phyloP scores from a whole-genome alignment of 2,329 filamentous ascomycete species.

The Emydomyces testavorans region DNA sequence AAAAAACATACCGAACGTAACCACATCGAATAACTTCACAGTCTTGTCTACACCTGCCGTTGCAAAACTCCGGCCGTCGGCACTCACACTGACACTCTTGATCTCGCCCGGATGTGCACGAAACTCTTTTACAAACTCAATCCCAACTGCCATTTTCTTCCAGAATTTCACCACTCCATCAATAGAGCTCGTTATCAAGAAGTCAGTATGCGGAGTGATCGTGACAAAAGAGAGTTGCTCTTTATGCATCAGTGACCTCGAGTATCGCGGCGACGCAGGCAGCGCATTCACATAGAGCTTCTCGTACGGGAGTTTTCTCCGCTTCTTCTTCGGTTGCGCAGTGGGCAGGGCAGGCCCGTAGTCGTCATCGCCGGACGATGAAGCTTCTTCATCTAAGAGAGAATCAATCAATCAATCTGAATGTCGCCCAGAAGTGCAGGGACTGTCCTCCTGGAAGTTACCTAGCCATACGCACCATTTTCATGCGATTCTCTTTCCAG shows the following conservation, averaged over 20 bases:
- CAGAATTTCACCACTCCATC: slow-evolving; percentile 99
- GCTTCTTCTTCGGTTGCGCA: slow-evolving; percentile 76
- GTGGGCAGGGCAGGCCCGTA: slow-evolving; percentile 87
- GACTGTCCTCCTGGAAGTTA: slow-evolving; percentile 15
- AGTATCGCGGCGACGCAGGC: slow-evolving; percentile 70
- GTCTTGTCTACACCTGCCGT: slow-evolving; percentile 55
- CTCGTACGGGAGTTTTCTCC: slow-evolving; percentile 80
- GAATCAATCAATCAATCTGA: not conserved
- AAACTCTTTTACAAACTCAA: slow-evolving; percentile 98
- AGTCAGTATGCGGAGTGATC: slow-evolving; percentile 83
- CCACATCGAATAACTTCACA: slow-evolving; percentile 49
- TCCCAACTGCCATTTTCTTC: slow-evolving; percentile 83
- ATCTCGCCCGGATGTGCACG: slow-evolving; percentile 80
- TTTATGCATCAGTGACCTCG: slow-evolving; percentile 95
- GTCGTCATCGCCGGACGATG: slow-evolving; percentile 80
- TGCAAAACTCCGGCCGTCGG: slow-evolving; percentile 86
- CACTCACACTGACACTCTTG: slow-evolving; percentile 68
- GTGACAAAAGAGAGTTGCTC: slow-evolving; percentile 82
- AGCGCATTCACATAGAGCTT: slow-evolving; percentile 88
- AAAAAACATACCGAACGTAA: slow-evolving; percentile 56
- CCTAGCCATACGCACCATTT: slow-evolving; percentile 18
- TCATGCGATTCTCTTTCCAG: slow-evolving; percentile 35
- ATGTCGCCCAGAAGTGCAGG: not conserved
- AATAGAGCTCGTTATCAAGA: slow-evolving; percentile 82
- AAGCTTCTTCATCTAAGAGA: slow-evolving; percentile 46